These are phyloP conservation scores for Hypoxylon rickii DNA, from an alignment of 495 filamentous ascomycete genomes.

Conservation along the genomic window DNA sequence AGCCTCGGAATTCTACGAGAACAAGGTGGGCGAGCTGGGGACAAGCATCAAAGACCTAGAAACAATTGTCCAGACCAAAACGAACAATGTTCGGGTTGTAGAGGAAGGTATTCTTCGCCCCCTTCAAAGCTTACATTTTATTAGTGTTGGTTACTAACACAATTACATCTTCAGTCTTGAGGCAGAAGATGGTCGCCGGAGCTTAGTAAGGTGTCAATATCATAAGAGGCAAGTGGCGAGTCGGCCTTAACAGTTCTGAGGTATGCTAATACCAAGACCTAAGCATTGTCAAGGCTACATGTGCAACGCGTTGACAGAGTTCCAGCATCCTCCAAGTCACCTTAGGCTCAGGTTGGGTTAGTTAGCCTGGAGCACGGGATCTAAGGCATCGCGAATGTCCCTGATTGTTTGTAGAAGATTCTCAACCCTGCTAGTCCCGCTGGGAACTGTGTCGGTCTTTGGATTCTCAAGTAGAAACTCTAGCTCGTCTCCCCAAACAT, in stretches of 20 bases:
- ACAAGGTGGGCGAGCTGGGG: constrained; percentile 79
- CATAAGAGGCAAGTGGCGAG: constrained; percentile 26
- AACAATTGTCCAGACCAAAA: constrained; percentile 82
- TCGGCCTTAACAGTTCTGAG: constrained; percentile 25
- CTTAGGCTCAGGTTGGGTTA: background rate
- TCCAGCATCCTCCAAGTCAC: too few relatives aligned
- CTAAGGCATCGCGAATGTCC: constrained; percentile 29
- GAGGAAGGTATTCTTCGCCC: constrained; percentile 74
- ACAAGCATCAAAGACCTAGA: constrained; percentile 84
- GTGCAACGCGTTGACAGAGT: too few relatives aligned
- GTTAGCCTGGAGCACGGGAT: constrained; percentile 16
- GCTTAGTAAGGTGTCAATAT: constrained; percentile 18
- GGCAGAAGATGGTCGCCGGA: constrained; percentile 59
- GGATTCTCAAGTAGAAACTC: constrained; percentile 52
- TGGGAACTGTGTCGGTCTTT: background rate
- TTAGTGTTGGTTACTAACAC: constrained; percentile 1
- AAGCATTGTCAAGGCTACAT: constrained; percentile 2
- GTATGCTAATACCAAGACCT: background rate
- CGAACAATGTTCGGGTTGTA: constrained; percentile 78
- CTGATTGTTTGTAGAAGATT: constrained; percentile 36
- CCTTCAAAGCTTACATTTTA: too few relatives aligned
- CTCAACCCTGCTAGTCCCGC: constrained; percentile 24
- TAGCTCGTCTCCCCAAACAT: constrained; percentile 48
- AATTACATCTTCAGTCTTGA: constrained; percentile 49
- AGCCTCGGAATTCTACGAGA: constrained; percentile 81